Base-by-base conservation (phyloP, 2,329 filamentous ascomycete genomes). In the Aspergillus tamarii region DNA sequence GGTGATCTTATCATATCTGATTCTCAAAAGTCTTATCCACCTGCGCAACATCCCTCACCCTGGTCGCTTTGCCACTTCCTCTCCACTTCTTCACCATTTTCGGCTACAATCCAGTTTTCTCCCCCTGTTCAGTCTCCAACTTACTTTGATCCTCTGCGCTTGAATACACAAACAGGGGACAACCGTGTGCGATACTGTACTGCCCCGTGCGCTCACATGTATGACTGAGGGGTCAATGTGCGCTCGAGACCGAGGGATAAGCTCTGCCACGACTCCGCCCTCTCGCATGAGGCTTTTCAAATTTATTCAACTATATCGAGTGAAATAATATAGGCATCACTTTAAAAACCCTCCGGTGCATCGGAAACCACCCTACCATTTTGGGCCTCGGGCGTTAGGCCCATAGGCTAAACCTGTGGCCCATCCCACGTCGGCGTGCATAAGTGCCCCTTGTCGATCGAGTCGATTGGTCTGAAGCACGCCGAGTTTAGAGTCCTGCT, bases 401-500 rank as follows among this genome's bases (percentile, higher is more conserved):
- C 67, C 65, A 70, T 70, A 70, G 67, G 67, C 67, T 70, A 63
- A 66, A 39, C 55, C 50, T 57, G 67, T 64, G 65, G 66, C 62
- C 61, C 63, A 65, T 67, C 66, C 69, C 68, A 70, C 70, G 64
- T 73, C 70, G 65, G 66, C 69, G 62, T 75, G 74, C 74, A 75
- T 75, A 72, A 74, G 74, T 71, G 70, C 59, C 69, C 69, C 69
- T 70, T 71, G 72, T 69, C 68, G 71, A 73, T 75, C 73, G 65
- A 66, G 63, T 66, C 66, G 54, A 64, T 65, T 64, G 66, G 62
- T 65, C 43, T 59, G 61, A 60, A 61, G 60, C 32, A 60, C 52
- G 46, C 59, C 53, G 55, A 46, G 57, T 57, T 53, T 60, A 41
- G 60, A 57, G 55, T 64, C 58, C 63, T 57, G 61, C 54, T 68